Evolutionary conservation across 2,329 filamentous ascomycete genomes (phyloP), one percentile per base, ranked within the genome.

Genomic region (Cyphellophora europaea): DNA sequence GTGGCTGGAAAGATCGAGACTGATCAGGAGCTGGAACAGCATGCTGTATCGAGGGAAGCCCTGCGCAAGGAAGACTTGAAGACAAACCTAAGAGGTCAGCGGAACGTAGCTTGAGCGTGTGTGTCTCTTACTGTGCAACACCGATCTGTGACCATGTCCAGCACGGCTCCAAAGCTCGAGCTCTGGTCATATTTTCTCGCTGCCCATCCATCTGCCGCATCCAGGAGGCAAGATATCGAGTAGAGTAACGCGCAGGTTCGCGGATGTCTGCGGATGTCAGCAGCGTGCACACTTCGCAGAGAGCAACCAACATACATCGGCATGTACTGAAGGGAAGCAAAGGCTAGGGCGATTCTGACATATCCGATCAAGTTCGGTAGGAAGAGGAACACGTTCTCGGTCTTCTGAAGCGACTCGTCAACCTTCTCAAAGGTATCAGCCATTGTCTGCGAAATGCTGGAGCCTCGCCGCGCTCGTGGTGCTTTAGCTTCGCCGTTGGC

Each of bases 91-190:
- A n/a, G n/a, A n/a, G n/a, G n/a, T n/a, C n/a, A n/a, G n/a, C n/a
- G n/a, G n/a, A n/a, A n/a, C n/a, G n/a, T n/a, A n/a, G n/a, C n/a
- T n/a, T n/a, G n/a, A n/a, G n/a, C n/a, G n/a, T n/a, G n/a, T n/a
- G n/a, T n/a, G n/a, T n/a, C n/a, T n/a, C n/a, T n/a, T n/a, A 89
- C 79, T 3, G 91, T 98, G 18, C 89, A 96, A 69, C 91, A 96
- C 41, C 91, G 82, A 62, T 98, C 91, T 12, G 91, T 98, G 42
- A 98, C 89, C 91, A 98, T 98, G 66, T 98, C 91, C 45, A 98
- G 72, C 19, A 98, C 89, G 19, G 89, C 91, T 45, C 91, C 91
- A 58, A 98, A 98, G 46, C 83, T 83, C 36, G 91, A 96, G 23
- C 84, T 89, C 62, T 98, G 91, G 53, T 93, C 77, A 57, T 89